Conservation (phyloP, 768 basidiomycete species). For the Psilocybe sp. region DNA sequence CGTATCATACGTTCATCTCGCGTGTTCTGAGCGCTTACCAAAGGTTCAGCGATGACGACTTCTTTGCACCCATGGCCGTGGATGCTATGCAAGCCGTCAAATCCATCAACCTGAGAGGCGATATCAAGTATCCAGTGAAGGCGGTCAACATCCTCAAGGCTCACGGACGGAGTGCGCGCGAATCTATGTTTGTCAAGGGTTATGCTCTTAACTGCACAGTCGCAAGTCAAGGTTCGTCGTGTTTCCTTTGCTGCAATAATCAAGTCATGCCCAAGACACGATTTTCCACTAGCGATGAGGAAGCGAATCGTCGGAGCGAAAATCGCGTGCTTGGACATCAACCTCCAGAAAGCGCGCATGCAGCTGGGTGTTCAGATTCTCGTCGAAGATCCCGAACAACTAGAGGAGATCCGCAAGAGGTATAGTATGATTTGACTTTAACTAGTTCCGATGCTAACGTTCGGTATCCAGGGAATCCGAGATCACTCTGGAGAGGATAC, state of each 20-base stretch:
- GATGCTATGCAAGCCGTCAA: conserved; percentile 98
- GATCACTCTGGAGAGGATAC: conserved; percentile 91
- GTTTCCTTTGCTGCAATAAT: background rate
- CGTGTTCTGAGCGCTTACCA: background rate
- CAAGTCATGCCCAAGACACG: background rate
- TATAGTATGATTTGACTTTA: background rate
- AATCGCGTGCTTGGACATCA: conserved; percentile 98
- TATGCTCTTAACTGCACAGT: conserved; percentile 99
- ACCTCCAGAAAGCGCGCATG: conserved; percentile 95
- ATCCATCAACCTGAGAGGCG: conserved; percentile 90
- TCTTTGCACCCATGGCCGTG: conserved; percentile 98
- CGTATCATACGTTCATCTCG: conserved; percentile 28
- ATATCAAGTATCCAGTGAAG: conserved; percentile 98
- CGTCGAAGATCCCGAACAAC: conserved; percentile 92
- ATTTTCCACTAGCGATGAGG: conserved; percentile 79
- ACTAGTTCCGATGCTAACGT: background rate
- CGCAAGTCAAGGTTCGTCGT: conserved; percentile 85
- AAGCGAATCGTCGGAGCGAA: conserved; percentile 90
- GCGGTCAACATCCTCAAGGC: conserved; percentile 98
- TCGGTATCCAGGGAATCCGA: conserved; percentile 72
- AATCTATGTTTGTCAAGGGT: conserved; percentile 92
- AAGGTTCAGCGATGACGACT: conserved; percentile 80
- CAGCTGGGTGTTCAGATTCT: conserved; percentile 96
- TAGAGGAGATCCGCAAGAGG: conserved; percentile 96
- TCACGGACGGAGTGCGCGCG: conserved; percentile 92